phyloP scores from a whole-genome alignment of 441 rosid genomes.

The Omphalea diandra region DNA sequence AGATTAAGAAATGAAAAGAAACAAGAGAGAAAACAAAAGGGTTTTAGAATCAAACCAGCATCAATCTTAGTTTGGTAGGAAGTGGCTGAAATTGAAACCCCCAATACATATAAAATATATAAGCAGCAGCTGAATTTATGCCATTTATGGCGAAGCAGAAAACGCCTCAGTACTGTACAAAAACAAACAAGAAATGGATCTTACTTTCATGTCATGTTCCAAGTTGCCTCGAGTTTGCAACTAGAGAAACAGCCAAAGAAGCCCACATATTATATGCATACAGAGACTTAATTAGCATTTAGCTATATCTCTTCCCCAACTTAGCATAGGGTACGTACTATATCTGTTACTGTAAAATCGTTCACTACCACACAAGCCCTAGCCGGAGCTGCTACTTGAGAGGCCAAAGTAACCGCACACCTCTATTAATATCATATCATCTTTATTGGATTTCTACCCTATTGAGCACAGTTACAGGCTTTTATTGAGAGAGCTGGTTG shows the following conservation, averaged over 20 bases:
- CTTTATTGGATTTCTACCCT: conserved; percentile 43
- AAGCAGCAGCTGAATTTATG: neutral
- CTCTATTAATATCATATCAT: conserved; percentile 13
- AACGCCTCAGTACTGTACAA: conserved; percentile 10
- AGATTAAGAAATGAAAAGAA: too few relatives aligned
- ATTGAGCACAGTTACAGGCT: conserved; percentile 9
- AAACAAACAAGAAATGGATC: conserved; percentile 29
- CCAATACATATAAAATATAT: too few relatives aligned
- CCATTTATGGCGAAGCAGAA: conserved; percentile 27
- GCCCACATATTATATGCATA: neutral
- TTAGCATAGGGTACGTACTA: neutral
- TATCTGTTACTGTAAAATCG: conserved; percentile 20
- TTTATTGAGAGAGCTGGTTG: too few relatives aligned
- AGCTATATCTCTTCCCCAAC: neutral
- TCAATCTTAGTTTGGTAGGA: too few relatives aligned
- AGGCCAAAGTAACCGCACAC: conserved; percentile 22
- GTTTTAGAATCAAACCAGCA: too few relatives aligned
- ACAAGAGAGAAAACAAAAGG: neutral
- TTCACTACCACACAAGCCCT: conserved; percentile 14
- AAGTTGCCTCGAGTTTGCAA: conserved; percentile 29
- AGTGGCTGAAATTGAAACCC: too few relatives aligned
- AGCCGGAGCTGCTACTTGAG: conserved; percentile 16
- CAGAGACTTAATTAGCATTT: conserved; percentile 7
- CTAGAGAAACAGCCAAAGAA: conserved; percentile 2
- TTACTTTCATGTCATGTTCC: conserved; percentile 22